Conservation (phyloP, 23 red algal genomes). For the Gracilaria gracilis region DNA sequence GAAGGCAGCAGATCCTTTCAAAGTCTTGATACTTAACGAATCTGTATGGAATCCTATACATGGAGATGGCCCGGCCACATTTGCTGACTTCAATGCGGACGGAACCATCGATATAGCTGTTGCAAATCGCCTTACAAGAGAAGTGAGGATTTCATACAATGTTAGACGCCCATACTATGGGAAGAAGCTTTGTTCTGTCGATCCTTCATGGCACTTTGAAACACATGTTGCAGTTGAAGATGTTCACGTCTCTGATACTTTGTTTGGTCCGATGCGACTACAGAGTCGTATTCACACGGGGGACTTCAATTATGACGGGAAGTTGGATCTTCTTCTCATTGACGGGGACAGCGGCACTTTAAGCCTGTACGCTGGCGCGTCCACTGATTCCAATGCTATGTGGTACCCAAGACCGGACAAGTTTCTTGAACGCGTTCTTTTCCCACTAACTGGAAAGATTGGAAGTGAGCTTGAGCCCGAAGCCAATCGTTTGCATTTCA, state of each 20-base stretch:
- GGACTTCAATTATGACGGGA: slow-evolving; percentile 90
- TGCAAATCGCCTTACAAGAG: slow-evolving; percentile 38
- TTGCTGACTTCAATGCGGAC: slow-evolving; percentile 92
- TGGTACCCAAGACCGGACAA: slow-evolving; percentile 48
- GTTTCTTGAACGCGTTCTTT: slow-evolving; percentile 35
- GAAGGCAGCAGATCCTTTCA: background rate
- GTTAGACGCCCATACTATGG: slow-evolving; percentile 17
- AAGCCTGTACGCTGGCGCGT: slow-evolving; percentile 28
- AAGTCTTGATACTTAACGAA: slow-evolving; percentile 40
- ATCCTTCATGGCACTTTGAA: slow-evolving; percentile 44
- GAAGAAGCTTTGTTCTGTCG: slow-evolving; percentile 55
- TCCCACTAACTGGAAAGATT: slow-evolving; percentile 47
- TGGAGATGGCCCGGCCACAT: slow-evolving; percentile 63
- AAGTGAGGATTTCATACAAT: slow-evolving; percentile 61
- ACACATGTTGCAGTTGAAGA: slow-evolving; percentile 50
- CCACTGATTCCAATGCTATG: background rate
- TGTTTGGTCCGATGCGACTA: slow-evolving; percentile 44
- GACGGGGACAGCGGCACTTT: slow-evolving; percentile 65
- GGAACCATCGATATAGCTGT: slow-evolving; percentile 85
- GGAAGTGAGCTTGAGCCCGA: background rate
- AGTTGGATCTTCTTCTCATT: slow-evolving; percentile 72
- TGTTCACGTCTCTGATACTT: slow-evolving; percentile 53
- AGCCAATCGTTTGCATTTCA: background rate
- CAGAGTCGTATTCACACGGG: slow-evolving; percentile 61
- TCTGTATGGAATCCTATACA: slow-evolving; percentile 49